phyloP scores from a whole-genome alignment of 345 rosid genomes.

The sweet orange (Citrus sinensis) region DVS_A1.0 CM039162.1:18955501-18956000 shows the following conservation, averaged over 20 bases:
- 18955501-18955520: slow-evolving; percentile 13
- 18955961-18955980: slow-evolving; percentile 12
- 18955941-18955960: slow-evolving; percentile 16
- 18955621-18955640: neutral
- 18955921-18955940: slow-evolving; percentile 21
- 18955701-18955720: slow-evolving; percentile 19
- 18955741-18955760: slow-evolving; percentile 34
- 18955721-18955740: slow-evolving; percentile 41
- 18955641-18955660: neutral
- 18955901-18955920: slow-evolving; percentile 41
- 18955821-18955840: slow-evolving; percentile 44
- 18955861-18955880: slow-evolving; percentile 36
- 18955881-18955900: slow-evolving; percentile 26
- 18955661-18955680: slow-evolving; percentile 15
- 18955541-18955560: neutral
- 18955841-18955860: slow-evolving; percentile 40
- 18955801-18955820: neutral
- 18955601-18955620: neutral
- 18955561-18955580: neutral
- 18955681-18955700: slow-evolving; percentile 16
- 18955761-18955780: neutral
- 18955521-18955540: slow-evolving; percentile 9
- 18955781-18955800: neutral
- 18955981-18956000: slow-evolving; percentile 26
- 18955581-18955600: neutral